Conservation (phyloP, 2,329 filamentous ascomycete genomes). For the Microdochium trichocladiopsis region DNA sequence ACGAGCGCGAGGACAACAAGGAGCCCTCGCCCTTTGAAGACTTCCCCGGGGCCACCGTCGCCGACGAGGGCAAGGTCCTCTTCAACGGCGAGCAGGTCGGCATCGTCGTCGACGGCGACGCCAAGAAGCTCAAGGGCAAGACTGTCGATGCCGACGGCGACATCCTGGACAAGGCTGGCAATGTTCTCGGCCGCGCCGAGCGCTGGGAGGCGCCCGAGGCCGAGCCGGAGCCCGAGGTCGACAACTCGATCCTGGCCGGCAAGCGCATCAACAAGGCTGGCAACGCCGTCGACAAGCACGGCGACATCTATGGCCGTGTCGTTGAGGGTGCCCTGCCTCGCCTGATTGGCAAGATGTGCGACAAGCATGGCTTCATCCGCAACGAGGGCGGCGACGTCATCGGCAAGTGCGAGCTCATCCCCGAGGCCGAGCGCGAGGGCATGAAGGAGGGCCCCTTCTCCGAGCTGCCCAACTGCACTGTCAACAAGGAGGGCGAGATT, state of each 20-base stretch:
- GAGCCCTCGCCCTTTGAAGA: slow-evolving; percentile 49
- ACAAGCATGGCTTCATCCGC: slow-evolving; percentile 65
- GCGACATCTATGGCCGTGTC: slow-evolving; percentile 55
- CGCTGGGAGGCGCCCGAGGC: slow-evolving; percentile 50
- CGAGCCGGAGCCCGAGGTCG: slow-evolving; percentile 43
- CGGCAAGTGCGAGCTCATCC: slow-evolving; percentile 60
- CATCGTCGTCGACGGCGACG: slow-evolving; percentile 55
- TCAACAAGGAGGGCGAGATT: slow-evolving; percentile 63
- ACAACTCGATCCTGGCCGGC: slow-evolving; percentile 57
- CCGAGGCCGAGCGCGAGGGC: slow-evolving; percentile 57
- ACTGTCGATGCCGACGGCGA: slow-evolving; percentile 63
- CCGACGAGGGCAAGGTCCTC: slow-evolving; percentile 44
- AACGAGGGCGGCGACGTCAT: slow-evolving; percentile 67
- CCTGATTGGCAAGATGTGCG: slow-evolving; percentile 61
- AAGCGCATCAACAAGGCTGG: slow-evolving; percentile 68
- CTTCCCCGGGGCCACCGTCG: slow-evolving; percentile 47
- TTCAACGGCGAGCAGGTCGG: slow-evolving; percentile 50
- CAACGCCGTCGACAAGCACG: slow-evolving; percentile 47
- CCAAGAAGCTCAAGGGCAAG: slow-evolving; percentile 57
- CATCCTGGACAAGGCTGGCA: slow-evolving; percentile 60
- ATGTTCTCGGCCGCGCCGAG: slow-evolving; percentile 59
- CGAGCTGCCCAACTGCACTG: slow-evolving; percentile 56
- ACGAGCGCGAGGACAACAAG: slow-evolving; percentile 40
- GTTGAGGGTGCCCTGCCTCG: slow-evolving; percentile 59
- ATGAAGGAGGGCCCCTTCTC: slow-evolving; percentile 62